Evolutionary conservation across 2,329 filamentous ascomycete genomes (phyloP).

Genomic region (Pyrenochaeta sp.): DNA sequence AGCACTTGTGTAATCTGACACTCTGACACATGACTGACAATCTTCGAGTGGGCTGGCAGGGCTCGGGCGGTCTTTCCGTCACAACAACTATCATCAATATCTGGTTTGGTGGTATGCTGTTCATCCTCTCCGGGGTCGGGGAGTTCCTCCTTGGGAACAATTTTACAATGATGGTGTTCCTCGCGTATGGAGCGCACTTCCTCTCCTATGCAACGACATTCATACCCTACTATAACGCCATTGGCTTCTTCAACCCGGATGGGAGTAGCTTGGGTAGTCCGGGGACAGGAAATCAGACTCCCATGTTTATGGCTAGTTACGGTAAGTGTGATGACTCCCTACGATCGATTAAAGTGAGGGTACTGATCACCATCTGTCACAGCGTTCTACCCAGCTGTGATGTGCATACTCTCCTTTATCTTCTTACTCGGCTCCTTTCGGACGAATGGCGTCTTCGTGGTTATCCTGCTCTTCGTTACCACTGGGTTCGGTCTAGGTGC

Average conservation of each 20-base stretch:
- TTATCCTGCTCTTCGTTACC: slow-evolving; percentile 23
- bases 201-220: slow-evolving; percentile 22
- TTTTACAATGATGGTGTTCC: slow-evolving; percentile 27
- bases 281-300: slow-evolving; percentile 14
- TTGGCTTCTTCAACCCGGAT: slow-evolving; percentile 20
- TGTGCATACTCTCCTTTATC: slow-evolving; percentile 24
- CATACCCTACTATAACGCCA: slow-evolving; percentile 19
- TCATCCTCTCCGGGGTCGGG: slow-evolving; percentile 19
- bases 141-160: slow-evolving; percentile 24
- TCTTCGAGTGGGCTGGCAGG: slow-evolving; percentile 23
- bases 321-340: slow-evolving; percentile 3
- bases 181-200: slow-evolving; percentile 25
- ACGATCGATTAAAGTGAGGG: neutral
- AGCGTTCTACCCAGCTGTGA: slow-evolving; percentile 24
- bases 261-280: slow-evolving; percentile 13
- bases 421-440: slow-evolving; percentile 24
- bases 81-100: slow-evolving; percentile 19
- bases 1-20: too few relatives aligned
- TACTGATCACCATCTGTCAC: neutral
- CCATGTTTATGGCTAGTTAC: slow-evolving; percentile 17
- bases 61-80: slow-evolving; percentile 17
- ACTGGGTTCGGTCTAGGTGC: slow-evolving; percentile 24
- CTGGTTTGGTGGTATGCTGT: slow-evolving; percentile 22
- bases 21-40: neutral
- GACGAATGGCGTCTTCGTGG: slow-evolving; percentile 23